A percentile compares a stretch with the other conserved stretches of the same genome.
Evolutionary conservation across 305 asterid genomes (phyloP).

Genomic region (Plantago coronopus): DNA sequence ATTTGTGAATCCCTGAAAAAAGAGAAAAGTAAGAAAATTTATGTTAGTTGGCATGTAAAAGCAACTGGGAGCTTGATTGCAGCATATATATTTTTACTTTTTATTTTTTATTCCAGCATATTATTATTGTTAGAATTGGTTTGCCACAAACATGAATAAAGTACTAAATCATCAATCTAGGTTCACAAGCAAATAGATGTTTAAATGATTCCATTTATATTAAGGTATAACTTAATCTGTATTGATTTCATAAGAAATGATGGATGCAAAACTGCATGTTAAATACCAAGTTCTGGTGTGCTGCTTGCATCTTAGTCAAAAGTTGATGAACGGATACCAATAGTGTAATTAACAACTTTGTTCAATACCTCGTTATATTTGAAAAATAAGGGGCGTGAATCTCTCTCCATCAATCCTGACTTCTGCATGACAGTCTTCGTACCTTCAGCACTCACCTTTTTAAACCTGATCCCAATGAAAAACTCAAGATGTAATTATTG

Average conservation of each 20-base stretch:
- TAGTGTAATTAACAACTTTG: too few relatives aligned
- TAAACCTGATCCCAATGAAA: slow-evolving; percentile 47
- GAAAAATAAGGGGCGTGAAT: slow-evolving; percentile 70
- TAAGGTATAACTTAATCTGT: background rate
- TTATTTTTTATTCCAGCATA: background rate
- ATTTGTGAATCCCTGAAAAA: slow-evolving; percentile 82
- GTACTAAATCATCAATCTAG: background rate
- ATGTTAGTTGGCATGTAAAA: background rate
- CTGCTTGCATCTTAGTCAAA: too few relatives aligned
- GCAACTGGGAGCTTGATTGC: too few relatives aligned
- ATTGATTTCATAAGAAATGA: background rate
- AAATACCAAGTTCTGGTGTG: too few relatives aligned
- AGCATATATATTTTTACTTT: too few relatives aligned
- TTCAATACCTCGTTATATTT: slow-evolving; percentile 79
- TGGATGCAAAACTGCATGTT: background rate
- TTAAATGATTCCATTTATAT: background rate
- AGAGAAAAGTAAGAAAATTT: slow-evolving; percentile 4
- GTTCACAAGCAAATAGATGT: background rate
- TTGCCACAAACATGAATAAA: background rate
- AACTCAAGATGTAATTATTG: background rate
- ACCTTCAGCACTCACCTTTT: slow-evolving; percentile 44
- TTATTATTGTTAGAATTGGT: background rate
- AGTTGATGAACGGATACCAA: too few relatives aligned
- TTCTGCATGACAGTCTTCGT: slow-evolving; percentile 31
- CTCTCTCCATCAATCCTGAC: slow-evolving; percentile 51